Evolutionary conservation across 2,329 filamentous ascomycete species (phyloP).

Genomic region (Xylariales sp.): DNA sequence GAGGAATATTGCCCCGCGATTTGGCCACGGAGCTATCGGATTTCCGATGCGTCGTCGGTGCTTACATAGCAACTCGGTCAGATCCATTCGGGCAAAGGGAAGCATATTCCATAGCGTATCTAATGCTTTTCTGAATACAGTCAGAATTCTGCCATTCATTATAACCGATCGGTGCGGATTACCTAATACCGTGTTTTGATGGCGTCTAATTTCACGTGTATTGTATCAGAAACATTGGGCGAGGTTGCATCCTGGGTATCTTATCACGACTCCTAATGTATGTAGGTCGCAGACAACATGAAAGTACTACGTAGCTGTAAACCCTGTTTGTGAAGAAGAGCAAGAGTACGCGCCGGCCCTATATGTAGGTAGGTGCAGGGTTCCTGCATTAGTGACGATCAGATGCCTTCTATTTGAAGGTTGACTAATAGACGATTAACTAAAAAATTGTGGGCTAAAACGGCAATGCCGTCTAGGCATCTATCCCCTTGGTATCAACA

Average conservation of each 20-base stretch:
- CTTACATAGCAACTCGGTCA: neutral
- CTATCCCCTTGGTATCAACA: neutral
- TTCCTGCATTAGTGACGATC: constrained; percentile 32
- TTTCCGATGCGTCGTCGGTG: neutral
- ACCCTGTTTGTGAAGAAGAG: neutral
- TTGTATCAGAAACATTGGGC: neutral
- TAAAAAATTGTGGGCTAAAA: neutral
- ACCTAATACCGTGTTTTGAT: neutral
- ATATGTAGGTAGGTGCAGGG: constrained; percentile 12
- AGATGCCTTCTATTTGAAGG: neutral
- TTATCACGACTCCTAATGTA: too few species aligned
- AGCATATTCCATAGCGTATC: neutral
- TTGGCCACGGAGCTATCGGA: neutral
- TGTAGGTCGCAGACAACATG: too few species aligned
- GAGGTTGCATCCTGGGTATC: too few species aligned
- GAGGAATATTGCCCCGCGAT: neutral
- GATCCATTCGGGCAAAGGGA: neutral
- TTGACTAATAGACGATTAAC: neutral
- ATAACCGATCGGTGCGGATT: neutral
- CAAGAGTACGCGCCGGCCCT: neutral
- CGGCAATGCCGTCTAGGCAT: neutral
- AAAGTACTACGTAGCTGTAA: too few species aligned
- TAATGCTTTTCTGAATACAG: neutral
- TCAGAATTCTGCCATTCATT: neutral
- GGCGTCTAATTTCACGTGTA: neutral